Evolutionary conservation across 2,329 filamentous ascomycete species (phyloP), one percentile per base, ranked within the genome.

Genomic region (Verticillium isaacii): DNA sequence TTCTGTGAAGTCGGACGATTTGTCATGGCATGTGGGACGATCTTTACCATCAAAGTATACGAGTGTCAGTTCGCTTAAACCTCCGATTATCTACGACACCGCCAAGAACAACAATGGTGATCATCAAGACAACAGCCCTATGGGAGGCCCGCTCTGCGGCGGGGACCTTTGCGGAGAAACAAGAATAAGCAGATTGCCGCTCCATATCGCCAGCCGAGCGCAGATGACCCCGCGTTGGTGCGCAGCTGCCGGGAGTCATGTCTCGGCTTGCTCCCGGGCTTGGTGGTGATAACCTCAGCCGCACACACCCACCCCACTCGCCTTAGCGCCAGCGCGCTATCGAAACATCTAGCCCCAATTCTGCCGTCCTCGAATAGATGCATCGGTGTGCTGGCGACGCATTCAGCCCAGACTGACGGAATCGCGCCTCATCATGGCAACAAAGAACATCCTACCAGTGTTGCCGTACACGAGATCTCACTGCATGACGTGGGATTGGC

Each of bases 291-390:
- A 19, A 25, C 36, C 19, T 58, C 57, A 58, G 57, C 57, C 57
- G 57, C 57, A 58, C 23, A 41, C 56, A 37, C 34, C 56, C 34
- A 57, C 14, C 19, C 17, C 39, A 52, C 19, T 12, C n/a, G 11
- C 9, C 37, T 58, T 58, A 50, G 57, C 37, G 37, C n/a, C 36
- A 50, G 57, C 57, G 32, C 17, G 41, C 57, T 58, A 58, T 45
- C 37, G 57, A 58, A 32, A 52, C 45, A 14, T 52, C n/a, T 52
- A 52, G 45, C 19, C 45, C n/a, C 45, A 19, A 12, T 52, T 5
- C 45, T 23, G 45, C n/a, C n/a, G 19, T 52, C 45, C 19, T 19
- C 45, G 45, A 52, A 52, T 52, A 11, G 45, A 52, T 52, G 45
- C 45, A 52, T 52, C 12, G 45, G 45, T 52, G n/a, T 52, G 45